These are phyloP conservation scores for Polysphondylium violaceum DNA, from an alignment of 78 protist species.

Conservation along the genomic window DNA sequence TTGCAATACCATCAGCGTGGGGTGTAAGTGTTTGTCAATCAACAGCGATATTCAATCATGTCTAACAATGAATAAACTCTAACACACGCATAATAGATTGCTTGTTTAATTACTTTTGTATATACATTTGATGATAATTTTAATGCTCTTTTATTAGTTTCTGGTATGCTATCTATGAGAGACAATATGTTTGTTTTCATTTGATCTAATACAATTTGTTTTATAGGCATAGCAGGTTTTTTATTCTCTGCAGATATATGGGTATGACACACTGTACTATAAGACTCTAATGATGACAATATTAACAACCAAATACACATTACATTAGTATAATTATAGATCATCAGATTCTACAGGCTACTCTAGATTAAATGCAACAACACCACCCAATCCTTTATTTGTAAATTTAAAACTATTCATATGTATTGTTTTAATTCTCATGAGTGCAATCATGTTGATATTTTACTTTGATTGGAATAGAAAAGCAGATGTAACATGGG, in stretches of 20 bases:
- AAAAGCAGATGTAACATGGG: neutral
- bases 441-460: constrained; percentile 17
- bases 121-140: neutral
- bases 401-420: constrained; percentile 10
- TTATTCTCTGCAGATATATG: constrained; percentile 29
- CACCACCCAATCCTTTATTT: neutral
- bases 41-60: neutral
- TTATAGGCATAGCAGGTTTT: constrained; percentile 11
- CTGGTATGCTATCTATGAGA: constrained; percentile 7
- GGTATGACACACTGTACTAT: neutral
- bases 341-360: constrained; percentile 12
- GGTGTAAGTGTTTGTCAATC: constrained; percentile 12
- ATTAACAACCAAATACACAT: neutral
- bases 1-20: constrained; percentile 28
- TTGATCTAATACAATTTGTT: too few relatives aligned
- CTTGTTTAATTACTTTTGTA: constrained; percentile 35
- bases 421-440: constrained; percentile 1
- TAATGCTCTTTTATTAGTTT: neutral
- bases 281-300: neutral
- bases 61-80: neutral
- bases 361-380: neutral
- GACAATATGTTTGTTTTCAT: too few relatives aligned
- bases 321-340: constrained; percentile 31
- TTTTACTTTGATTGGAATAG: neutral
- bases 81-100: neutral